A percentile compares a stretch with the other conserved stretches of the same genome.
These are phyloP conservation scores for Thelonectria rubi DNA, from an alignment of 2,329 filamentous ascomycete genomes.

Conservation along the genomic window DNA sequence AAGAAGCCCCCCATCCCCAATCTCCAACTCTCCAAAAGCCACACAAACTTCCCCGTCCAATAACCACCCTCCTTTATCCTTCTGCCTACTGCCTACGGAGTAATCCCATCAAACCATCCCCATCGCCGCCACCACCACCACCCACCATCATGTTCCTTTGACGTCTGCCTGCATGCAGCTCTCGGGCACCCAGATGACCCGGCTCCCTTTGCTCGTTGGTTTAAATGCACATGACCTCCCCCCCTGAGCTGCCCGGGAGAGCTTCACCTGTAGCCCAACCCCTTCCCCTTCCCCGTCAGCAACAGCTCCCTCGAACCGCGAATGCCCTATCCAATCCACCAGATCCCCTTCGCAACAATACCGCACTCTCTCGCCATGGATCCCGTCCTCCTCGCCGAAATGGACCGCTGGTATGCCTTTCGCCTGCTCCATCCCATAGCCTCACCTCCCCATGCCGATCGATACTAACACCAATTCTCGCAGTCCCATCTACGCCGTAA, in stretches of 20 bases:
- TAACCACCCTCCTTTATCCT: constrained; percentile 40
- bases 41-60: constrained; percentile 37
- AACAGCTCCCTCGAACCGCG: not conserved
- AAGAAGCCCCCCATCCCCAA: not conserved
- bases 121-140: not conserved
- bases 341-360: not conserved
- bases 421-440: not conserved
- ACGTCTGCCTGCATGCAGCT: constrained; percentile 9
- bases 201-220: not conserved
- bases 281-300: not conserved
- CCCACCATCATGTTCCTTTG: not conserved
- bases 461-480: constrained; percentile 8
- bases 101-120: not conserved
- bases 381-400: constrained; percentile 42
- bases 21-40: constrained; percentile 3
- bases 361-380: constrained; percentile 41
- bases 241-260: not conserved
- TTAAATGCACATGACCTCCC: not conserved
- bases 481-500: constrained; percentile 57
- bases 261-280: not conserved
- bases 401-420: constrained; percentile 50
- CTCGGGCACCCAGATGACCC: not conserved
- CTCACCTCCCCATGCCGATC: not conserved
- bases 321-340: not conserved
- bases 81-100: constrained; percentile 43